Evolutionary conservation across 768 basidiomycete species (phyloP).

Genomic region (Hypsizygus marmoreus): DNA sequence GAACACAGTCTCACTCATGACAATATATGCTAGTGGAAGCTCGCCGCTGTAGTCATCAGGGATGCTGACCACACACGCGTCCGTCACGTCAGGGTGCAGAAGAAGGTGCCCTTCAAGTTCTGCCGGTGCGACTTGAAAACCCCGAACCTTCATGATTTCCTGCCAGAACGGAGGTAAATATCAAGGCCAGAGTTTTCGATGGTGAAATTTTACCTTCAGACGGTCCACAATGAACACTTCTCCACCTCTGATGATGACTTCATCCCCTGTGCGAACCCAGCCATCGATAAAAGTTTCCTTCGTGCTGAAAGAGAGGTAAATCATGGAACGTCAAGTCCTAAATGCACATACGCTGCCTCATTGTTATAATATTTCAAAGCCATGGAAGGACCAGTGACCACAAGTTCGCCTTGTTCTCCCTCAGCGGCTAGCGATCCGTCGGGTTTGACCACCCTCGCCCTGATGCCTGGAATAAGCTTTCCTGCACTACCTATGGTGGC

Average conservation of each 20-base stretch:
- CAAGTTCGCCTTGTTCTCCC: slow-evolving; percentile 63
- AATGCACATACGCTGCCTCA: slow-evolving; percentile 54
- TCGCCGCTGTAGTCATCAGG: slow-evolving; percentile 79
- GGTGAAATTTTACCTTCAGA: slow-evolving; percentile 53
- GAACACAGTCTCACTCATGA: slow-evolving; percentile 43
- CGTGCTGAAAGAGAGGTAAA: slow-evolving; percentile 39
- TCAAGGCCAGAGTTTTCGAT: not conserved
- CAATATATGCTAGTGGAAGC: slow-evolving; percentile 70
- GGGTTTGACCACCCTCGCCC: slow-evolving; percentile 55
- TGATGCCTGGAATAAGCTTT: slow-evolving; percentile 56
- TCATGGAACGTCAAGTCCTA: not conserved
- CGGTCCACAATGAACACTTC: slow-evolving; percentile 75
- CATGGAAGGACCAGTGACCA: slow-evolving; percentile 62
- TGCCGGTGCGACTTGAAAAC: slow-evolving; percentile 64
- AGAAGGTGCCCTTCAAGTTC: slow-evolving; percentile 69
- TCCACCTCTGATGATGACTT: slow-evolving; percentile 63
- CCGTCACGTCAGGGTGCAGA: slow-evolving; percentile 58
- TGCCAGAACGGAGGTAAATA: slow-evolving; percentile 21
- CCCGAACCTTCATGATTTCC: slow-evolving; percentile 74
- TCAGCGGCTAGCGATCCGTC: slow-evolving; percentile 59
- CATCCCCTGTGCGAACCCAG: slow-evolving; percentile 73
- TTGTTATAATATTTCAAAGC: slow-evolving; percentile 61
- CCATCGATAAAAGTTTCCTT: slow-evolving; percentile 64
- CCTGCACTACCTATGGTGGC: slow-evolving; percentile 60
- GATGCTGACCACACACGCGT: slow-evolving; percentile 66